These are phyloP conservation scores for Dioscorea dumetorum DNA, from an alignment of 106 monocot species.

Conservation along the genomic window DNA sequence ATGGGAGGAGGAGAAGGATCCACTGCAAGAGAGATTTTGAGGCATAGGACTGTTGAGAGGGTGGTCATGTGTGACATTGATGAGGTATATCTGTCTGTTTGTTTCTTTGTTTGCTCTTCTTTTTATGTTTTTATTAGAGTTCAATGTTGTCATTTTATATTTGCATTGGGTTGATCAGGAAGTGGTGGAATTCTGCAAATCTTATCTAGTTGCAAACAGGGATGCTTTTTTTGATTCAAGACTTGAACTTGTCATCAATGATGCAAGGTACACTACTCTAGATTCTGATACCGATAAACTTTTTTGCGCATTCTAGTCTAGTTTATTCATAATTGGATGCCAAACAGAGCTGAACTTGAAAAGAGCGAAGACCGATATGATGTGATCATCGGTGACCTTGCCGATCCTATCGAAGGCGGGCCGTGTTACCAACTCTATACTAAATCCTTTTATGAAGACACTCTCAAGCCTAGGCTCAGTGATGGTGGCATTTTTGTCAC, in stretches of 20 bases:
- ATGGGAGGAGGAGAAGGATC: slow-evolving; percentile 52
- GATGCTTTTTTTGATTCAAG: slow-evolving; percentile 33
- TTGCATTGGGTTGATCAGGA: slow-evolving; percentile 14
- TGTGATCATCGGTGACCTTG: slow-evolving; percentile 43
- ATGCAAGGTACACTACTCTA: slow-evolving; percentile 22
- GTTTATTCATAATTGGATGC: neutral
- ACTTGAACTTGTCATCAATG: slow-evolving; percentile 36
- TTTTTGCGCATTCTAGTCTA: neutral
- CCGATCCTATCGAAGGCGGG: slow-evolving; percentile 50
- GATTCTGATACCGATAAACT: neutral
- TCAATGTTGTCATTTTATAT: too few relatives aligned
- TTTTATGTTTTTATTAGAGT: neutral
- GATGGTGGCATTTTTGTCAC: slow-evolving; percentile 49
- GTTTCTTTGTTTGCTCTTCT: too few relatives aligned
- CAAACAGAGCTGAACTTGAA: slow-evolving; percentile 28
- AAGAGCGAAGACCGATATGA: slow-evolving; percentile 27
- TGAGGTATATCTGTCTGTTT: slow-evolving; percentile 11
- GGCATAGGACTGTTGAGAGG: slow-evolving; percentile 30
- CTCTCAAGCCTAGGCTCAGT: slow-evolving; percentile 25
- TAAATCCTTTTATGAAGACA: slow-evolving; percentile 45
- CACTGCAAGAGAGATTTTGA: slow-evolving; percentile 38
- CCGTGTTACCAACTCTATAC: slow-evolving; percentile 46
- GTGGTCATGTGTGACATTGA: slow-evolving; percentile 54
- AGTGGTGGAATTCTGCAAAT: slow-evolving; percentile 48
- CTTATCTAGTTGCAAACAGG: slow-evolving; percentile 25